Conservation (phyloP, 352 stramenopile genomes). For the Globisporangium cederbergense region DNA sequence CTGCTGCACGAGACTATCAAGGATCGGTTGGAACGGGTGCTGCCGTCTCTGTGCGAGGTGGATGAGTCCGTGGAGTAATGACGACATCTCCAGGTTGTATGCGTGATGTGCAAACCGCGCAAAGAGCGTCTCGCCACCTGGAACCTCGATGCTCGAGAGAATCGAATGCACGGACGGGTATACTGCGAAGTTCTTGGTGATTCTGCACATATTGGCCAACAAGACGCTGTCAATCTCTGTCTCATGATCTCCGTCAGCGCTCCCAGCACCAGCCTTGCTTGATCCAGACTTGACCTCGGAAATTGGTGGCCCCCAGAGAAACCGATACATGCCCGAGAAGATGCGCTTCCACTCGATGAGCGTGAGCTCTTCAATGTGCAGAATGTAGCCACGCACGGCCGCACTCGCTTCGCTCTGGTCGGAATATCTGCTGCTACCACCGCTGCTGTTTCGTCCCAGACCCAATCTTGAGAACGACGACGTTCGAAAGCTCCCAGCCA, state of each 20-base stretch:
- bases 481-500: constrained; percentile 15
- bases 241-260: constrained; percentile 23
- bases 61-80: constrained; percentile 59
- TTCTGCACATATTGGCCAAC: constrained; percentile 62
- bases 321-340: constrained; percentile 56
- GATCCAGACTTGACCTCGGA: neutral
- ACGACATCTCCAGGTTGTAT: constrained; percentile 63
- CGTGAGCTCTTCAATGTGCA: constrained; percentile 65
- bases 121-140: constrained; percentile 37
- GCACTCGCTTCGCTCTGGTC: constrained; percentile 28
- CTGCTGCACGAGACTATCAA: constrained; percentile 49
- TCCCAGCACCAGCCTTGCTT: neutral
- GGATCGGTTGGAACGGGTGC: constrained; percentile 38
- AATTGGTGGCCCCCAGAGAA: constrained; percentile 31
- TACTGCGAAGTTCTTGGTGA: constrained; percentile 66
- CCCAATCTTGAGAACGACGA: constrained; percentile 6
- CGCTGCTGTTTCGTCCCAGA: constrained; percentile 13
- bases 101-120: constrained; percentile 40
- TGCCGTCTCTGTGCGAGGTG: constrained; percentile 53
- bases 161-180: constrained; percentile 64
- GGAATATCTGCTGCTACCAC: constrained; percentile 34
- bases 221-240: constrained; percentile 45
- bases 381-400: constrained; percentile 53
- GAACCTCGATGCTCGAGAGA: constrained; percentile 37
- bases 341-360: constrained; percentile 66